phyloP scores from a whole-genome alignment of 192 early-diverging fungal genomes.

The Linnemannia elongata region DNA sequence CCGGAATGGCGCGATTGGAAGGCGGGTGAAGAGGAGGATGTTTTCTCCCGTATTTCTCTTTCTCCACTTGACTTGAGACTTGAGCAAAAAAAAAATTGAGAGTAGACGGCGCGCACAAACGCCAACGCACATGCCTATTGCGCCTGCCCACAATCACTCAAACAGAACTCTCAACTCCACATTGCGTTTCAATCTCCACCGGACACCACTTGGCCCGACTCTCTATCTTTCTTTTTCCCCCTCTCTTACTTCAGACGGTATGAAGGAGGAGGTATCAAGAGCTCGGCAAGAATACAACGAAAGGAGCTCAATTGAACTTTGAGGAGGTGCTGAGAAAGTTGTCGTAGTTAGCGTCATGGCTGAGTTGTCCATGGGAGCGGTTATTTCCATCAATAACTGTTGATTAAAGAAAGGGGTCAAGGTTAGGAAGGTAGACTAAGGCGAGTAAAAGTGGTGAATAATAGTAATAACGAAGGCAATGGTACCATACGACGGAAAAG shows the following conservation, averaged over 20 bases:
- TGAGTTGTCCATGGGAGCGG: background rate
- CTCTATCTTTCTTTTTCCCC: background rate
- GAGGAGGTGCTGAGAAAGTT: background rate
- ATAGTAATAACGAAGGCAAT: background rate
- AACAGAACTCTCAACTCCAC: conserved; percentile 5
- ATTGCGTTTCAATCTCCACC: background rate
- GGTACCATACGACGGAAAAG: background rate
- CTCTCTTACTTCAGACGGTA: background rate
- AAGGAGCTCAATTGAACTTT: background rate
- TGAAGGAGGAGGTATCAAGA: background rate
- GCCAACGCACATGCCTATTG: background rate
- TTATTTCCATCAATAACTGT: background rate
- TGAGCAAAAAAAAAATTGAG: background rate
- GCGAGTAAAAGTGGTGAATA: background rate
- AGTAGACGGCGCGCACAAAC: background rate
- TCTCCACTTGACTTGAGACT: background rate
- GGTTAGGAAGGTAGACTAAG: background rate
- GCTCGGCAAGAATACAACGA: too few species aligned
- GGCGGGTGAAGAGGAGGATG: background rate
- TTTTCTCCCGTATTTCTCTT: background rate
- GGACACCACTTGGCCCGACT: background rate
- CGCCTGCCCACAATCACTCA: background rate
- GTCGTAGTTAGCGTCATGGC: background rate
- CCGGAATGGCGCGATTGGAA: background rate
- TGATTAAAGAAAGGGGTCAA: background rate